These are phyloP conservation scores for Macrocybe gigantea DNA, from an alignment of 768 basidiomycete species.

Conservation along the genomic window DNA sequence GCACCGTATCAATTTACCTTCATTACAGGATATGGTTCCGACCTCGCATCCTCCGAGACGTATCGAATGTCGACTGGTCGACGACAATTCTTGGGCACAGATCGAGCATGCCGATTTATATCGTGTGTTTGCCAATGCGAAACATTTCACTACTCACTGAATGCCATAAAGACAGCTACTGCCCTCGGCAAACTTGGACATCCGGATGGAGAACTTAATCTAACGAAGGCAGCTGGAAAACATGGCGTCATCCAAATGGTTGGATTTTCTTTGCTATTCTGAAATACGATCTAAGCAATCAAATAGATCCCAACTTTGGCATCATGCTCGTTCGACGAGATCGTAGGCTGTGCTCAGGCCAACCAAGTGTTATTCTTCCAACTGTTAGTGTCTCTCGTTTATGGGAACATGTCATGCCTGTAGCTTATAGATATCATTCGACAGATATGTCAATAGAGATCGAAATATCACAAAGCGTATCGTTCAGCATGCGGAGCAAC, in stretches of 20 bases:
- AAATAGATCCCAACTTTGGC: conserved; percentile 87
- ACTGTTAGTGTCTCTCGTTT: conserved; percentile 37
- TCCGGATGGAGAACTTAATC: conserved; percentile 86
- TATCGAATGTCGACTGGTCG: conserved; percentile 77
- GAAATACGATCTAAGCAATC: neutral
- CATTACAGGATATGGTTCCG: conserved; percentile 74
- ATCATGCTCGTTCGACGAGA: conserved; percentile 91
- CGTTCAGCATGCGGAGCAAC: conserved; percentile 81
- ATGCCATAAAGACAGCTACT: conserved; percentile 52
- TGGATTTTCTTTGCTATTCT: neutral
- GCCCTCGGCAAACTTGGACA: conserved; percentile 92
- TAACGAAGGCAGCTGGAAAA: conserved; percentile 83
- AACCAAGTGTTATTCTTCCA: conserved; percentile 82
- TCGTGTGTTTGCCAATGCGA: conserved; percentile 34
- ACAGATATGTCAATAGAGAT: conserved; percentile 32
- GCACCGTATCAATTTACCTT: conserved; percentile 1
- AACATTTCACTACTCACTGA: neutral
- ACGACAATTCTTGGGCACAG: conserved; percentile 72
- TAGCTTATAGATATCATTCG: neutral
- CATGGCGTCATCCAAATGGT: conserved; percentile 51
- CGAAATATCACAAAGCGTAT: conserved; percentile 76
- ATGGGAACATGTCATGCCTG: neutral
- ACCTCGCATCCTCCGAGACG: conserved; percentile 80
- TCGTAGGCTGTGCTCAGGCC: conserved; percentile 76
- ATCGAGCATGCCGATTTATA: conserved; percentile 72